Base-by-base conservation (phyloP, 2,329 filamentous ascomycete species). In the Metarhizium rileyi region DNA sequence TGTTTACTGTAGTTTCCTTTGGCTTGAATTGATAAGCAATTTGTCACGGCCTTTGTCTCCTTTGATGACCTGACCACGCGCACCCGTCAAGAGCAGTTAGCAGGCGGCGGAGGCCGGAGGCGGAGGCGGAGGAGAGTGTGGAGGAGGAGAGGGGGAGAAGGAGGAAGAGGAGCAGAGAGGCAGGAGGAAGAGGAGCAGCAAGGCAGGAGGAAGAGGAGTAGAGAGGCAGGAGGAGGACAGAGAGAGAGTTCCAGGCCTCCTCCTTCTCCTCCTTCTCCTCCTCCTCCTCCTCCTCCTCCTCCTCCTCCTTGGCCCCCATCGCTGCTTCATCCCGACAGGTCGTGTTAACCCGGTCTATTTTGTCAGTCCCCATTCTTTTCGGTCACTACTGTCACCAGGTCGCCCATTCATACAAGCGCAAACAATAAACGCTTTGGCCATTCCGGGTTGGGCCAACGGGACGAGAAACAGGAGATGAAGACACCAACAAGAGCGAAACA, bases 371-470 rank as follows among this genome's bases (percentile, higher is more conserved):
- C 38, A 42, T 42, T 42, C 38, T 42, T 42, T 42, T 42, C 18
- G 22, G 38, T 23, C 38, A 42, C 20, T n/a, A n/a, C n/a, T 4
- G 38, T 42, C 20, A 25, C 38, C 38, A 25, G n/a, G 38, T 38
- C 23, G 10, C 20, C 36, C 36, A 40, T 40, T 10, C 36, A 40
- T 22, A 12, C 30, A 26, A 16, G 30, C 45, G 36, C 14, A 48
- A 28, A 30, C n/a, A 22, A 30, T 22, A 22, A 40, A 26, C 41
- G 41, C 45, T 48, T 44, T 42, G 49, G 45, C 49, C 45, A 47
- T 30, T 33, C 33, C 33, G 22, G 30, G 22, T 33, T 35, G 44
- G 44, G 14, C 28, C 44, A 22, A 8, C 10, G n/a, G 18, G 10
- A 18, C 22, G 18, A 45, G 6, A 42, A n/a, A 42, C 43, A 46